phyloP scores from a whole-genome alignment of 1,284 basidiomycete species.

The Anthracocystis walkeri region DNA sequence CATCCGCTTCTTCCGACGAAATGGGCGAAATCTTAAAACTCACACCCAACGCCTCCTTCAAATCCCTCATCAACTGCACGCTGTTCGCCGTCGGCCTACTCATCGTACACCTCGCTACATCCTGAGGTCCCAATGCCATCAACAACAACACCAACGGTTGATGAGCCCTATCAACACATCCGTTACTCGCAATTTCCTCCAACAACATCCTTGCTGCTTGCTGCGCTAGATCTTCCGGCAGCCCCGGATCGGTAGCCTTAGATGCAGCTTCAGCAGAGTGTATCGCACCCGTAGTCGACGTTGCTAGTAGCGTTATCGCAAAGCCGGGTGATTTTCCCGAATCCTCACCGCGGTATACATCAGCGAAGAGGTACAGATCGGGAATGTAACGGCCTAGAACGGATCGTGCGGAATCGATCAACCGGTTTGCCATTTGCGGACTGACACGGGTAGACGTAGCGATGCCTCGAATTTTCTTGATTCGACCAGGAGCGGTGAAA shows the following conservation, averaged over 20 bases:
- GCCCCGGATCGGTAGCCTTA: conserved; percentile 71
- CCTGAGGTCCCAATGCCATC: conserved; percentile 95
- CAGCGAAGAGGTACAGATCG: conserved; percentile 97
- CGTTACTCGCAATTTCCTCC: conserved; percentile 81
- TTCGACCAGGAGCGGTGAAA: conserved; percentile 88
- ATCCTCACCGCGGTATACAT: conserved; percentile 97
- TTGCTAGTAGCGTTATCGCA: conserved; percentile 87
- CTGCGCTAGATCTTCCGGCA: conserved; percentile 89
- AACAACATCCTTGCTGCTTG: conserved; percentile 83
- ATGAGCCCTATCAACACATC: conserved; percentile 90
- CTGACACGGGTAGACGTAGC: conserved; percentile 82
- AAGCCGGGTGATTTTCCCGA: conserved; percentile 98
- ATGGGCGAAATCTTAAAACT: conserved; percentile 72
- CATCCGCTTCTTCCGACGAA: conserved; percentile 3
- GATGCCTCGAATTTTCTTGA: conserved; percentile 94
- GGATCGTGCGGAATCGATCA: conserved; percentile 92
- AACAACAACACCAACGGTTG: conserved; percentile 88
- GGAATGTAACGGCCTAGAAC: conserved; percentile 96
- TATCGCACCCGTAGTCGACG: conserved; percentile 89
- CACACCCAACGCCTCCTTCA: conserved; percentile 82
- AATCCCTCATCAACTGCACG: conserved; percentile 88
- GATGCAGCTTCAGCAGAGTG: conserved; percentile 89
- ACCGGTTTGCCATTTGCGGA: conserved; percentile 95
- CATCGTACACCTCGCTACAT: conserved; percentile 89
- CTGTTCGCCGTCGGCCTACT: conserved; percentile 80